These are phyloP conservation scores for Ogataea zsoltii DNA, from an alignment of 805 yeast species.

Conservation along the genomic window DNA sequence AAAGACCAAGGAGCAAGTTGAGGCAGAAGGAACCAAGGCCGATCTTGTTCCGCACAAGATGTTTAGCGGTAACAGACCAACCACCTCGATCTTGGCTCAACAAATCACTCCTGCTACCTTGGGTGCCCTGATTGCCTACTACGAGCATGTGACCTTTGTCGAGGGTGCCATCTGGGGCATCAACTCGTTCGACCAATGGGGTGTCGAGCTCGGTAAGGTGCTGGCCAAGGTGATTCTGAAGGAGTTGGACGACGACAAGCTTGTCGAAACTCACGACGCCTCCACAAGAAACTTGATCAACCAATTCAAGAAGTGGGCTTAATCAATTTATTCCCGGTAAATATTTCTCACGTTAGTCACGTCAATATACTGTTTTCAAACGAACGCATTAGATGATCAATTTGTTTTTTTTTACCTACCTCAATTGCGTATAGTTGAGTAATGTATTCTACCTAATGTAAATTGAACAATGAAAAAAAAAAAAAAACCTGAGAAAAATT, in stretches of 20 bases:
- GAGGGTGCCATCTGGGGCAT: constrained; percentile 99
- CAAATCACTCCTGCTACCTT: constrained; percentile 94
- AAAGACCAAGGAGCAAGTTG: constrained; percentile 79
- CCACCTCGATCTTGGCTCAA: constrained; percentile 94
- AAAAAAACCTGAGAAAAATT: too few species aligned
- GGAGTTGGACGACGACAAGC: constrained; percentile 68
- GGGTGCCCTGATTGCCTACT: constrained; percentile 96
- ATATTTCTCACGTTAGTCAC: too few species aligned
- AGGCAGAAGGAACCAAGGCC: constrained; percentile 82
- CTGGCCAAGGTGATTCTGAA: constrained; percentile 93
- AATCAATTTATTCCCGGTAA: background rate
- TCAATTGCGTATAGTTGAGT: too few species aligned
- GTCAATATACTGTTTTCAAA: too few species aligned
- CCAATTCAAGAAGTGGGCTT: constrained; percentile 87
- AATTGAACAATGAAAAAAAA: too few species aligned
- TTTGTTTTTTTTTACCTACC: too few species aligned
- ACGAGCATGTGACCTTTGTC: constrained; percentile 94
- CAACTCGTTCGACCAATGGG: constrained; percentile 99
- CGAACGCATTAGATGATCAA: too few species aligned
- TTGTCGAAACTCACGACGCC: constrained; percentile 74
- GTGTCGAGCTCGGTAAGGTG: constrained; percentile 98
- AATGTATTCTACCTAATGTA: background rate
- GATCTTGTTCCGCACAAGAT: constrained; percentile 91
- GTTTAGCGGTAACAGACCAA: constrained; percentile 98
- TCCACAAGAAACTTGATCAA: constrained; percentile 92